Conservation (phyloP, 371 early-diverging fungal genomes). For the Umbelopsis sp. region DNA sequence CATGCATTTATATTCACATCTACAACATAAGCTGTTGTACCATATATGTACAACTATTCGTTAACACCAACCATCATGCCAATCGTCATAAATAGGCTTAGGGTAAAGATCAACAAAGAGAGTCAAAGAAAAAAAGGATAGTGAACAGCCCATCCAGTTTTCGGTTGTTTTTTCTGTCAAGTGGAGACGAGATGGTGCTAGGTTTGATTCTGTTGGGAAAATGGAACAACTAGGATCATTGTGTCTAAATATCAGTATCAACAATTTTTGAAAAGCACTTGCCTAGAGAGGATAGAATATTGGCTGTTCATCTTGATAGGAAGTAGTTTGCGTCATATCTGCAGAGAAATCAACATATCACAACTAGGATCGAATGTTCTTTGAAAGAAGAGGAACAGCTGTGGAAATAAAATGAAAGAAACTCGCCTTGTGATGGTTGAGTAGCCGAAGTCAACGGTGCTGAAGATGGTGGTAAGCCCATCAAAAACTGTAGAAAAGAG, state of each 20-base stretch:
- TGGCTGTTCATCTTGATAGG: neutral
- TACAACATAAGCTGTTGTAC: neutral
- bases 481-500: neutral
- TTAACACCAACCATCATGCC: neutral
- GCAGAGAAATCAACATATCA: neutral
- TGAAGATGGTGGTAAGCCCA: neutral
- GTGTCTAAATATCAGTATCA: neutral
- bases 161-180: too few species aligned
- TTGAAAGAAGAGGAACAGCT: neutral
- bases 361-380: conserved; percentile 15
- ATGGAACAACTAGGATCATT: conserved; percentile 3
- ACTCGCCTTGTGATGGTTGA: conserved; percentile 2
- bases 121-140: neutral
- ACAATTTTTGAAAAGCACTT: neutral
- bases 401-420: neutral
- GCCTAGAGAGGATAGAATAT: conserved; percentile 7
- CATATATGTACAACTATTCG: neutral
- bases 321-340: neutral
- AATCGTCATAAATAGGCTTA: neutral
- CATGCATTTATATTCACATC: conserved; percentile 7
- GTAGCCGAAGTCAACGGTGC: too few species aligned
- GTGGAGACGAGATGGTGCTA: neutral
- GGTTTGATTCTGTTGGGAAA: neutral
- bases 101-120: neutral
- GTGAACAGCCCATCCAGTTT: neutral